phyloP scores from a whole-genome alignment of 2,329 filamentous ascomycete genomes.

The Xylariaceae sp. region DNA sequence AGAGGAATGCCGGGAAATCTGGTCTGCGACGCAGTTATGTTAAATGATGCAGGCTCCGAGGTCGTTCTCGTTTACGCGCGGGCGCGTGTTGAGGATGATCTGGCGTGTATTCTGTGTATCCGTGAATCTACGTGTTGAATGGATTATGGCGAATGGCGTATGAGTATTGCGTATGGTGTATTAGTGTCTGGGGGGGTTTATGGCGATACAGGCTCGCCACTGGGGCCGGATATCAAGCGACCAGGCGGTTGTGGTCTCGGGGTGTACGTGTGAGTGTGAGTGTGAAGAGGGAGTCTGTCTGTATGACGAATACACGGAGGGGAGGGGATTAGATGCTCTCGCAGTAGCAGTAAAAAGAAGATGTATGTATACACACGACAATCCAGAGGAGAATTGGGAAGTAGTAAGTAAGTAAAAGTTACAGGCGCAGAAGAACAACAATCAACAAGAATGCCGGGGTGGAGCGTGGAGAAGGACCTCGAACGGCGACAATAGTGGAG shows the following conservation, averaged over 20 bases:
- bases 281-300: neutral
- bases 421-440: constrained; percentile 6
- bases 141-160: constrained; percentile 1
- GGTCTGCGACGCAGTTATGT: constrained; percentile 10
- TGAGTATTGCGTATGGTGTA: constrained; percentile 9
- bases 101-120: constrained; percentile 4
- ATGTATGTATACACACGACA: constrained; percentile 16
- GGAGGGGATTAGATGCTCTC: constrained; percentile 17
- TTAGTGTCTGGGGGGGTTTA: constrained; percentile 15
- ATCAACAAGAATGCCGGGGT: constrained; percentile 7
- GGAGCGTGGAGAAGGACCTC: neutral
- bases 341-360: constrained; percentile 3
- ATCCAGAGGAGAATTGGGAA: neutral
- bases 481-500: constrained; percentile 14
- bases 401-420: neutral
- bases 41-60: constrained; percentile 1
- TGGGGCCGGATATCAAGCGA: constrained; percentile 26
- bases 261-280: constrained; percentile 4
- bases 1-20: constrained; percentile 26
- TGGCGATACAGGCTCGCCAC: constrained; percentile 3
- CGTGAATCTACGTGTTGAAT: constrained; percentile 9
- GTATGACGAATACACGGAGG: constrained; percentile 9
- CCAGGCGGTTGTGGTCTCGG: constrained; percentile 24
- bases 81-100: constrained; percentile 5
- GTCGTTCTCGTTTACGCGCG: neutral